phyloP scores from a whole-genome alignment of 108 stramenopile species.

The Seminavis robusta region DNA sequence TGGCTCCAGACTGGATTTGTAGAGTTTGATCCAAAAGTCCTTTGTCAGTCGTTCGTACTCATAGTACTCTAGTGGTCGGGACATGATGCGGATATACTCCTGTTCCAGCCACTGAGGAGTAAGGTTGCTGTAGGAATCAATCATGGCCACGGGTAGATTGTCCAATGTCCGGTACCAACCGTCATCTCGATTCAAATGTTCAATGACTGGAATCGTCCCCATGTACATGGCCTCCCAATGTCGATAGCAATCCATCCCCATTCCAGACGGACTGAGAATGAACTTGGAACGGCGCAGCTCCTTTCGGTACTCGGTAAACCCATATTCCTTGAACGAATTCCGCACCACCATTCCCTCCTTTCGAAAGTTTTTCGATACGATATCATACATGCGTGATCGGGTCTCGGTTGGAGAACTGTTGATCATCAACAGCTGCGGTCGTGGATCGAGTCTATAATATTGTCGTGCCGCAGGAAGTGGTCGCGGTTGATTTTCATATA shows the following conservation, averaged over 20 bases:
- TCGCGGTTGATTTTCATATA: no score
- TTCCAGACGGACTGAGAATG: constrained; percentile 44
- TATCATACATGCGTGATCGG: no score
- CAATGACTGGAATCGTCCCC: constrained; percentile 47
- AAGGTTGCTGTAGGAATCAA: constrained; percentile 20
- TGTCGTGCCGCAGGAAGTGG: no score
- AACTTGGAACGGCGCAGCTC: constrained; percentile 37
- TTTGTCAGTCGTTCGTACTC: constrained; percentile 42
- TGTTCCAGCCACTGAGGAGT: constrained; percentile 39
- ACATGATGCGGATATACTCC: constrained; percentile 30
- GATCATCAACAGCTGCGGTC: constrained; percentile 36
- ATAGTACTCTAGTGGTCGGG: constrained; percentile 14
- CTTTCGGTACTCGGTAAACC: no score
- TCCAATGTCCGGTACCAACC: constrained; percentile 43
- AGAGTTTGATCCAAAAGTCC: constrained; percentile 40
- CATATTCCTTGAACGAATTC: no score
- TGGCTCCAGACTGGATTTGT: no score
- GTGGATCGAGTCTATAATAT: no score
- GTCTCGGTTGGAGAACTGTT: no score
- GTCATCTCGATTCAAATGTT: constrained; percentile 35
- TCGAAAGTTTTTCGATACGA: no score
- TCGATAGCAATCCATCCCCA: constrained; percentile 55
- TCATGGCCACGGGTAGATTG: constrained; percentile 46
- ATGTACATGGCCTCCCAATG: constrained; percentile 43
- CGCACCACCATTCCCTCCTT: no score